A percentile compares a stretch with the other conserved stretches of the same genome.
Conservation (phyloP, 306 rosid genomes). For the Vigna reflexopilosa region DNA sequence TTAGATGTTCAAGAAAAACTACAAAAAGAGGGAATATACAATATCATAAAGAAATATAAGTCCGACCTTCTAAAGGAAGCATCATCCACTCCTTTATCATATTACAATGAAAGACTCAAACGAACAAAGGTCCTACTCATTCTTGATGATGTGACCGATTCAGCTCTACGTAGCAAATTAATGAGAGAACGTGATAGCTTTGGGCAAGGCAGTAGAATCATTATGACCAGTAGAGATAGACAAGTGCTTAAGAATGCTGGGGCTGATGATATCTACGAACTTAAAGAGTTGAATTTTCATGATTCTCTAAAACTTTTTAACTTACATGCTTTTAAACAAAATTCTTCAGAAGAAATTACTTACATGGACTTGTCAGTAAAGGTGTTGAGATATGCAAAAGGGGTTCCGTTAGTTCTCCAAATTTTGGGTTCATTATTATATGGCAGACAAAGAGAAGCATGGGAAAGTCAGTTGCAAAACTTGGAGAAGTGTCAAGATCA, state of each 20-base stretch:
- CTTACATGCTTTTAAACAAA: constrained; percentile 40
- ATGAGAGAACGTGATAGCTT: constrained; percentile 24
- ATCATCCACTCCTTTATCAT: neutral
- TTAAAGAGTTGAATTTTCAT: constrained; percentile 26
- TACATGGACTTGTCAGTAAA: neutral
- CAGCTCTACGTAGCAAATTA: neutral
- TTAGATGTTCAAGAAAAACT: neutral
- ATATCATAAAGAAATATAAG: neutral
- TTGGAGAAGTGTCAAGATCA: neutral
- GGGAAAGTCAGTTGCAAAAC: constrained; percentile 41
- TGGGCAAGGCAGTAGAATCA: constrained; percentile 28
- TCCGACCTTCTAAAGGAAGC: constrained; percentile 9
- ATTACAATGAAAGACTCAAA: neutral
- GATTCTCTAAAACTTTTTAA: constrained; percentile 47
- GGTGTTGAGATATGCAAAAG: constrained; percentile 34
- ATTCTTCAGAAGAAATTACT: neutral
- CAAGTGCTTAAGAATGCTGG: constrained; percentile 34
- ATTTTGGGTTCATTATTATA: constrained; percentile 46
- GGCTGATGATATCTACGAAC: constrained; percentile 31
- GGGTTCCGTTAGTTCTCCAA: constrained; percentile 48
- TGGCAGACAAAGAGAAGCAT: neutral
- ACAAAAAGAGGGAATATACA: neutral
- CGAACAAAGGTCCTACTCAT: constrained; percentile 36
- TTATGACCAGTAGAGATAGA: constrained; percentile 42
- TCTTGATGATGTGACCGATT: constrained; percentile 37